These are phyloP conservation scores for Vigna nakashimae DNA, from an alignment of 306 rosid species.

Conservation along the genomic window DNA sequence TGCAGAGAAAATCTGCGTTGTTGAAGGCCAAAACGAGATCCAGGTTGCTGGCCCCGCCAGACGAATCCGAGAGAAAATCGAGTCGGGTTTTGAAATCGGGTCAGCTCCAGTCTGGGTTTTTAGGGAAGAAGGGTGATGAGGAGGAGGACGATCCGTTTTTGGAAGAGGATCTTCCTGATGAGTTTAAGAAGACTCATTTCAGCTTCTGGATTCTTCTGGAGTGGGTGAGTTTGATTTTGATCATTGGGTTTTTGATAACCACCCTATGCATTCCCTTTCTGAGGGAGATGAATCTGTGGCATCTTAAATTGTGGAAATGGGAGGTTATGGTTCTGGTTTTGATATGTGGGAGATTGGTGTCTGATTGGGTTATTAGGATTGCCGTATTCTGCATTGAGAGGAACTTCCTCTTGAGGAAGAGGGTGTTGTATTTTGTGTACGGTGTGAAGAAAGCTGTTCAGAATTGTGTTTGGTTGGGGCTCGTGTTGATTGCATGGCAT, in stretches of 20 bases:
- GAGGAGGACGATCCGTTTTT: conserved; percentile 79
- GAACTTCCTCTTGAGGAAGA: conserved; percentile 76
- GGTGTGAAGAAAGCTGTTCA: conserved; percentile 79
- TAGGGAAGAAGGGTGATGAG: conserved; percentile 54
- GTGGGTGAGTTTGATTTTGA: conserved; percentile 73
- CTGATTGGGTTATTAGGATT: conserved; percentile 74
- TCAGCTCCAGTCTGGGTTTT: conserved; percentile 60
- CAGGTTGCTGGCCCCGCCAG: conserved; percentile 84
- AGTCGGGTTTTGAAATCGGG: conserved; percentile 61
- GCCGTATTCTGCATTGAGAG: conserved; percentile 74
- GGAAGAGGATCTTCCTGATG: conserved; percentile 76
- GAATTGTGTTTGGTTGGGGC: conserved; percentile 83
- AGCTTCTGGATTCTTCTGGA: conserved; percentile 58
- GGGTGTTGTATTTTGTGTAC: conserved; percentile 82
- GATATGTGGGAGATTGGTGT: conserved; percentile 84
- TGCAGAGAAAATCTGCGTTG: conserved; percentile 61
- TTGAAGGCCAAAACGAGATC: conserved; percentile 67
- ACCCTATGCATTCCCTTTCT: conserved; percentile 53
- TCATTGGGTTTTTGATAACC: conserved; percentile 54
- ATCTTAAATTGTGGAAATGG: conserved; percentile 83
- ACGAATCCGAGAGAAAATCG: conserved; percentile 55
- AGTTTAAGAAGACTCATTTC: conserved; percentile 52
- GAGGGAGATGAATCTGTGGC: conserved; percentile 58
- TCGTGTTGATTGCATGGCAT: conserved; percentile 80
- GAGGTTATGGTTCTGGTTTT: conserved; percentile 73